These are phyloP conservation scores for Venturia oleaginea DNA, from an alignment of 2,329 filamentous ascomycete genomes.

Conservation along the genomic window DNA sequence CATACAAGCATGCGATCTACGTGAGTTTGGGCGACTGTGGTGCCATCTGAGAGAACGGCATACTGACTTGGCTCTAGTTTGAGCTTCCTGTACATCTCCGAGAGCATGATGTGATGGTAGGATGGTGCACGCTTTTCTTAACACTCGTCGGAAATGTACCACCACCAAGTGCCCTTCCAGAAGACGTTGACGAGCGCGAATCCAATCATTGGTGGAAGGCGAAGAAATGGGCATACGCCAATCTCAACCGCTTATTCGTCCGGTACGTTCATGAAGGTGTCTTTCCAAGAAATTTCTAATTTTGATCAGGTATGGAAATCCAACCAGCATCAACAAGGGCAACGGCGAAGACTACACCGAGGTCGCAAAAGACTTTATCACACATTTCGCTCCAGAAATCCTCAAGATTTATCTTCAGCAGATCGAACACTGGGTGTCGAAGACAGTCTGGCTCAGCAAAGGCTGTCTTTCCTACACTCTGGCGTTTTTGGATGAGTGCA, in stretches of 20 bases:
- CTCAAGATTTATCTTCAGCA: constrained; percentile 89
- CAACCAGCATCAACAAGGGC: constrained; percentile 59
- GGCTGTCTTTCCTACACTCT: constrained; percentile 88
- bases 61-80: constrained; percentile 49
- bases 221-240: constrained; percentile 99
- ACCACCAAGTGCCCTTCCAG: constrained; percentile 67
- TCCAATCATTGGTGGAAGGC: constrained; percentile 99
- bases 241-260: constrained; percentile 90
- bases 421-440: constrained; percentile 96
- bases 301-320: constrained; percentile 72
- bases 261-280: constrained; percentile 45
- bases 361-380: constrained; percentile 85
- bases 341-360: constrained; percentile 68
- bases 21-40: constrained; percentile 43
- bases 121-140: constrained; percentile 94
- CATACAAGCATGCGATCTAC: constrained; percentile 97
- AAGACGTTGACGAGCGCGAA: constrained; percentile 77
- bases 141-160: constrained; percentile 78
- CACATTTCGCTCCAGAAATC: constrained; percentile 89
- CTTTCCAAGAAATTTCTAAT: not conserved
- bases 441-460: constrained; percentile 89
- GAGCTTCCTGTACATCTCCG: constrained; percentile 73
- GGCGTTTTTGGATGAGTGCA: constrained; percentile 92
- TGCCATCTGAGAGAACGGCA: constrained; percentile 15
- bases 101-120: constrained; percentile 74